Conservation (phyloP, 352 stramenopile genomes). For the Blastocystis sp. region DNA sequence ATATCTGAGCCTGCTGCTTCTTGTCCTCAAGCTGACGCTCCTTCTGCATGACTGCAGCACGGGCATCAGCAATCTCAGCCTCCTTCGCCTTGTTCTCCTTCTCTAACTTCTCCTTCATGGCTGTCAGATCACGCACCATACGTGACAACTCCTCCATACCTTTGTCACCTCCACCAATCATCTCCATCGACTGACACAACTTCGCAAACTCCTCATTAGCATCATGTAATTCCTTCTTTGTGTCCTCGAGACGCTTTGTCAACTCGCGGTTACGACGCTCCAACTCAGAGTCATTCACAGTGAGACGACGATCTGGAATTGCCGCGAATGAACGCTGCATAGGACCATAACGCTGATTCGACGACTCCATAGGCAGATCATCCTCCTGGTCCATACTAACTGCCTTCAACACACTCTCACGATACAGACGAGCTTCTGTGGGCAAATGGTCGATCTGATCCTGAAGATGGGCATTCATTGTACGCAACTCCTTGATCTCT, state of each 20-base stretch:
- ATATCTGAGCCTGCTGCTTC: constrained; percentile 1
- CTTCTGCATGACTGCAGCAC: not conserved
- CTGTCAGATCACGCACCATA: constrained; percentile 9
- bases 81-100: constrained; percentile 30
- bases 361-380: not conserved
- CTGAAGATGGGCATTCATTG: not conserved
- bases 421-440: constrained; percentile 25
- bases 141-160: not conserved
- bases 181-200: not conserved
- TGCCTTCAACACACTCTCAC: not conserved
- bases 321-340: not conserved
- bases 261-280: constrained; percentile 46
- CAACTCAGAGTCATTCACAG: not conserved
- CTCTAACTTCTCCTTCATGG: constrained; percentile 51
- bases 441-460: constrained; percentile 47
- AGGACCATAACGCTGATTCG: not conserved
- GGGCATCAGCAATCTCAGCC: not conserved
- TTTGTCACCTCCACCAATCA: not conserved
- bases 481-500: constrained; percentile 7
- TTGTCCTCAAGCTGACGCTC: constrained; percentile 45
- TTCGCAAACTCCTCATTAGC: constrained; percentile 23
- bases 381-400: constrained; percentile 5
- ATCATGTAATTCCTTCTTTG: constrained; percentile 14
- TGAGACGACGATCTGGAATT: not conserved
- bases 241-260: not conserved